Base-by-base conservation (phyloP, 1,284 basidiomycete species). In the Waitea zeae region DNA sequence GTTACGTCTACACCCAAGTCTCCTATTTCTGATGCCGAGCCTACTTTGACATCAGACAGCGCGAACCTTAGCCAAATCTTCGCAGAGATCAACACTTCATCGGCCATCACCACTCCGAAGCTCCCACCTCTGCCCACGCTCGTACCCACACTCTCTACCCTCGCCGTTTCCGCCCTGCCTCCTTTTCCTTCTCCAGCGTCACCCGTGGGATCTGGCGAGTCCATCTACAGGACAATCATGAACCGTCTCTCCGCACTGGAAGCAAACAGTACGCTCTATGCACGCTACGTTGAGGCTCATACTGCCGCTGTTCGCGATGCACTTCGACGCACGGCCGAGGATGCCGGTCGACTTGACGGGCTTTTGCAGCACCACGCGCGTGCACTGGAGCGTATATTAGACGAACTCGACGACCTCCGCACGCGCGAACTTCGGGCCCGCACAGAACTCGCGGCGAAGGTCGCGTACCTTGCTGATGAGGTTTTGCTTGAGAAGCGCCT, bases 191-290 rank as follows among this genome's bases (percentile, higher is more conserved):
- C 3, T 39, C 40, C 29, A 30, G 29, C 15, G 9, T 33, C 33
- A 12, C 44, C 49, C 2, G 47, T 67, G 18, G 68, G 73, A 3
- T n/a, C n/a, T n/a, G 84, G 86, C n/a, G 90, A 98, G 53, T 93
- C 88, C 0, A 93, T 98, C 46, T 98, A 95, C 49, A 79, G 89
- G 7, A 87, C 82, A 7, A 98, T 98, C 46, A 90, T 90, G 71
- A 93, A 96, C 43, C 77, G 90, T 2, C 67, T 98, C 11, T 71
- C 70, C 4, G 73, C 74, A 4, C 67, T 98, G 3, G 93, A 98
- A 51, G 67, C 69, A 5, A 95, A 95, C 48, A 81, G 88, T 28
- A 89, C 86, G 0, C 61, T 97, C 1, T 82, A 88, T 35, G 69
- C 79, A 33, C 67, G 77, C 13, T 98, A 95, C 51, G 77, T 95